Evolutionary conservation across 1,284 basidiomycete genomes (phyloP).

Genomic region (Puccinia coronata): DNA sequence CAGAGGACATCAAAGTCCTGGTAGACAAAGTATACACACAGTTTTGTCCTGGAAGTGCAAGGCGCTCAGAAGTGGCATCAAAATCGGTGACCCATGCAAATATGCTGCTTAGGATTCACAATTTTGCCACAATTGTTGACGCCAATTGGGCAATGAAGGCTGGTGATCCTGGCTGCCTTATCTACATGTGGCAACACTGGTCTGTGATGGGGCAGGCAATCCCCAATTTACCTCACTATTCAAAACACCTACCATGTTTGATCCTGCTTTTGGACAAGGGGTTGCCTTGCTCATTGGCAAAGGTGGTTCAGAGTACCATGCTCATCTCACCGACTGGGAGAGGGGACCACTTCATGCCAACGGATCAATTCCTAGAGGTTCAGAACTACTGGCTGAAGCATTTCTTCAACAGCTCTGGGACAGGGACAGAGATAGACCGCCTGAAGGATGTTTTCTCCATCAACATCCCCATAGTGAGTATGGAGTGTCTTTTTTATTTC

Average conservation of each 20-base stretch:
- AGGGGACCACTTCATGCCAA: not conserved
- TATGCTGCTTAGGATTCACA: not conserved
- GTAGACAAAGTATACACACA: not conserved
- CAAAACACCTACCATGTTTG: slow-evolving; percentile 18
- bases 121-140: slow-evolving; percentile 22
- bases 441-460: slow-evolving; percentile 24
- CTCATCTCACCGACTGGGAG: slow-evolving; percentile 5
- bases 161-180: slow-evolving; percentile 18
- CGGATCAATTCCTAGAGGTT: slow-evolving; percentile 3
- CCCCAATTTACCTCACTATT: slow-evolving; percentile 1
- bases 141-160: slow-evolving; percentile 14
- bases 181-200: slow-evolving; percentile 4
- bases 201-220: slow-evolving; percentile 18
- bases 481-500: not conserved
- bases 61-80: not conserved
- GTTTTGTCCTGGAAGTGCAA: not conserved
- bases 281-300: not conserved
- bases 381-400: too few species aligned
- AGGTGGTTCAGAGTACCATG: not conserved
- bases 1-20: not conserved
- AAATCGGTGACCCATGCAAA: not conserved
- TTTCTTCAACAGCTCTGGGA: not conserved
- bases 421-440: slow-evolving; percentile 13
- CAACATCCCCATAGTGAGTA: not conserved
- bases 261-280: not conserved